Base-by-base conservation (phyloP, 768 basidiomycete genomes). In the Suillus subluteus region DNA sequence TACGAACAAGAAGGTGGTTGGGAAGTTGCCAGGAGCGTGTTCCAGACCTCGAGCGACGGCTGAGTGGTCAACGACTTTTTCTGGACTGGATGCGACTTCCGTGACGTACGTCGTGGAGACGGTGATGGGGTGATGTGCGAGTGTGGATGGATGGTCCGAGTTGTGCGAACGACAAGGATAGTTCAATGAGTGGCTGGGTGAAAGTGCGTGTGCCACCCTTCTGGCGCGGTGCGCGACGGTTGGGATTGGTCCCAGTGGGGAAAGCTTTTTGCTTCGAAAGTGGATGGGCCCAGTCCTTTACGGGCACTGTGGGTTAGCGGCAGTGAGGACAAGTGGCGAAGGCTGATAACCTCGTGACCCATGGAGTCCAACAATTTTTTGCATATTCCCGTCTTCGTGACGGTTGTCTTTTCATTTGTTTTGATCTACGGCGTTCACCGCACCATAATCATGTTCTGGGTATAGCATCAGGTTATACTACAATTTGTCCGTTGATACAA, bases 251-350 rank as follows among this genome's bases (percentile, higher is more conserved):
- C 56, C 37, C 71, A 75, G 70, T 73, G 81, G 83, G 83, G 83
- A 80, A 82, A 80, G 76, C 73, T 55, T 38, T 43, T 58, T 55
- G 71, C 76, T 79, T 83, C 80, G 81, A 83, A 80, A 84, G 82
- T 79, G 74, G 72, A 62, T 37, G 63, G 69, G 73, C 68, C 54
- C 38, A 64, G 70, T 67, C 62, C 66, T 65, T 67, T 44, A 62
- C 30, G 21, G 66, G 69, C 67, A 15, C 73, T 74, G 52, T 63
- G 67, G 72, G 63, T 73, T 66, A 67, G 56, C 73, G 30, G 30
- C 70, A 66, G 15, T 26, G 63, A 67, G 66, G 74, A 65, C 68
- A 41, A 65, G 61, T 64, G 76, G 77, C 2, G 76, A 77, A 74
- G 76, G 67, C 16, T 72, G 73, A 73, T 62, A 50, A 46, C 72